Conservation (phyloP, 2,329 filamentous ascomycete species). For the Colletotrichum musae region DNA sequence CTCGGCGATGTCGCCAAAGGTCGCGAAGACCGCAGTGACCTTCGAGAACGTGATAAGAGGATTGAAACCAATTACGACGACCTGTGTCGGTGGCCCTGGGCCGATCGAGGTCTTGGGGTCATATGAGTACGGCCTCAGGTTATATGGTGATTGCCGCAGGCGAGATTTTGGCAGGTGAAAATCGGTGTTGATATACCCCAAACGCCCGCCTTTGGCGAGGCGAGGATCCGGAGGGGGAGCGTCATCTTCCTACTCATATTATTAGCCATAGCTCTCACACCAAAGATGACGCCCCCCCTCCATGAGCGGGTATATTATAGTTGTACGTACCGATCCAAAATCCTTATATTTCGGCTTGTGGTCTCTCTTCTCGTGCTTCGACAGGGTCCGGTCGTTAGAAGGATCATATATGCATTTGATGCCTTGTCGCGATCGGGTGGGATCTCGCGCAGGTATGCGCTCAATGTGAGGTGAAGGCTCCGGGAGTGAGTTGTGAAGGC, state of each 20-base stretch:
- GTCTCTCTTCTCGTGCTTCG: slow-evolving; percentile 67
- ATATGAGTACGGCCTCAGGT: slow-evolving; percentile 84
- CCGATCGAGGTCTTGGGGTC: slow-evolving; percentile 88
- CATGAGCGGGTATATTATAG: slow-evolving; percentile 54
- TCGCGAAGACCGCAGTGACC: slow-evolving; percentile 81
- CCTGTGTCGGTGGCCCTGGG: slow-evolving; percentile 88
- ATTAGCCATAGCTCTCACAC: slow-evolving; percentile 71
- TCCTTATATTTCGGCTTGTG: slow-evolving; percentile 74
- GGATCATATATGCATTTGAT: slow-evolving; percentile 75
- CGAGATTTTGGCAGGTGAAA: slow-evolving; percentile 80
- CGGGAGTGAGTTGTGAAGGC: slow-evolving; percentile 51
- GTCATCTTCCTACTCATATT: slow-evolving; percentile 80
- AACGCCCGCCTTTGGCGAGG: slow-evolving; percentile 76
- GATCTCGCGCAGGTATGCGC: slow-evolving; percentile 71
- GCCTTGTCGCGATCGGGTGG: slow-evolving; percentile 67
- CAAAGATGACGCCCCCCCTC: slow-evolving; percentile 75
- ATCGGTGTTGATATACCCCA: slow-evolving; percentile 78
- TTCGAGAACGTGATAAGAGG: slow-evolving; percentile 86
- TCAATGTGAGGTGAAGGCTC: slow-evolving; percentile 50
- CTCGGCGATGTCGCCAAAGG: slow-evolving; percentile 89
- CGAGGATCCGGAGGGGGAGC: slow-evolving; percentile 86
- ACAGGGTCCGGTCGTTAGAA: slow-evolving; percentile 64
- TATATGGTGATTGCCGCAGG: slow-evolving; percentile 81
- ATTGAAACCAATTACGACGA: slow-evolving; percentile 97
- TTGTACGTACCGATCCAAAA: slow-evolving; percentile 77